phyloP scores from a whole-genome alignment of 140 eudicot genomes.

The Cichorium intybus region DNA sequence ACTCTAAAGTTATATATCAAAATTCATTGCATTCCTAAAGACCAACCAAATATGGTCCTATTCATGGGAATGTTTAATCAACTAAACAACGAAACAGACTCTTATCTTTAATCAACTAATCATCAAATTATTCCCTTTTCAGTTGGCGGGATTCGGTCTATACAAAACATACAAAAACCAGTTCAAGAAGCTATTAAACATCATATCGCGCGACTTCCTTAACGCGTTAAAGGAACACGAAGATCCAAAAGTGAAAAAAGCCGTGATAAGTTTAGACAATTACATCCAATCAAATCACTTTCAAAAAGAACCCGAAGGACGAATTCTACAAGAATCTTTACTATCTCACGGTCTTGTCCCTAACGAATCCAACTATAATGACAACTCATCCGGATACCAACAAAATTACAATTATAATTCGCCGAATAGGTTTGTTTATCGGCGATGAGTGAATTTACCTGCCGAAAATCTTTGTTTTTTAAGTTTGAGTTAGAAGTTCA shows the following conservation, averaged over 20 bases:
- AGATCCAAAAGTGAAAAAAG: slow-evolving; percentile 43
- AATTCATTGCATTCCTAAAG: neutral
- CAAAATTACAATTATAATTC: slow-evolving; percentile 35
- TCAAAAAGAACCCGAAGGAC: slow-evolving; percentile 73
- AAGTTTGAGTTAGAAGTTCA: no score
- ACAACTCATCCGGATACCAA: slow-evolving; percentile 29
- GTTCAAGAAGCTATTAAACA: slow-evolving; percentile 63
- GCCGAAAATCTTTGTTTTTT: no score
- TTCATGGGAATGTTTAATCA: no score
- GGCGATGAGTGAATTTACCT: slow-evolving; percentile 9
- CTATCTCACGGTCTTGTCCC: slow-evolving; percentile 32
- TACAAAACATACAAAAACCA: slow-evolving; percentile 62
- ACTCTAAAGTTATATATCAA: no score
- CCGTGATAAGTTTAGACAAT: slow-evolving; percentile 31
- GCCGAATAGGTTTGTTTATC: slow-evolving; percentile 24
- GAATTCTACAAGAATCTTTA: slow-evolving; percentile 41
- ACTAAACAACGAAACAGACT: no score
- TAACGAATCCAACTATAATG: slow-evolving; percentile 26
- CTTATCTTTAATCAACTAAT: no score
- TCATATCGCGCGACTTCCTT: slow-evolving; percentile 49
- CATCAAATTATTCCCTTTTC: neutral
- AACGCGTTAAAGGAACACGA: slow-evolving; percentile 38
- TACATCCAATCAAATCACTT: slow-evolving; percentile 58
- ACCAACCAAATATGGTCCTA: no score
- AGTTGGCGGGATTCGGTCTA: slow-evolving; percentile 92